These are phyloP conservation scores for Scheffersomyces quercinus DNA, from an alignment of 1,139 yeast genomes.

Conservation along the genomic window DNA sequence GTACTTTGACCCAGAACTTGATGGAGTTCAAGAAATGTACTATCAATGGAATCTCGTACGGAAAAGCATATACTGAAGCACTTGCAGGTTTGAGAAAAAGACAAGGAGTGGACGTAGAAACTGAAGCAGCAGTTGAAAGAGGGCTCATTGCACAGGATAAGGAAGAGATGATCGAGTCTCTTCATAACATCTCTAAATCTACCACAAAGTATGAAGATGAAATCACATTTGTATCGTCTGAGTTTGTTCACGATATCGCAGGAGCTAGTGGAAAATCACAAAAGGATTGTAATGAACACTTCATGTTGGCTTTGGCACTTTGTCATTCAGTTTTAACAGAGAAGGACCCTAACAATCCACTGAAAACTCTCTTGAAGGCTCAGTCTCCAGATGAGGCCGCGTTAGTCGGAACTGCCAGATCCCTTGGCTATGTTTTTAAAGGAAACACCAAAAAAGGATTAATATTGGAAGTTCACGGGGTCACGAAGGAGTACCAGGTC, in stretches of 20 bases:
- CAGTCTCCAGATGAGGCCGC: constrained; percentile 71
- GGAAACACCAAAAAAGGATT: constrained; percentile 50
- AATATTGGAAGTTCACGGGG: constrained; percentile 44
- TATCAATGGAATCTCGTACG: constrained; percentile 54
- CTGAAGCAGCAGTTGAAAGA: constrained; percentile 43
- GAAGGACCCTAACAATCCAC: constrained; percentile 38
- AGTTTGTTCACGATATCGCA: constrained; percentile 41
- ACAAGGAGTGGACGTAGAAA: constrained; percentile 54
- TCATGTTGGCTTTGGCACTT: constrained; percentile 53
- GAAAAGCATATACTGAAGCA: constrained; percentile 64
- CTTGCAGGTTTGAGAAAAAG: constrained; percentile 59
- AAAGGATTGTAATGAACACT: constrained; percentile 44
- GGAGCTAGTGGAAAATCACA: constrained; percentile 31
- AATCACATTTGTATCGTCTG: constrained; percentile 49
- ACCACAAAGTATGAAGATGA: constrained; percentile 37
- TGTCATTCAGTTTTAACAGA: constrained; percentile 65
- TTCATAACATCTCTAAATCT: constrained; percentile 15
- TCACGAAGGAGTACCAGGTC: constrained; percentile 45
- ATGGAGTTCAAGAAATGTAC: constrained; percentile 65
- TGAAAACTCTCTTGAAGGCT: constrained; percentile 46
- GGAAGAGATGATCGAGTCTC: constrained; percentile 34
- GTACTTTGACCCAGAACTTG: constrained; percentile 59
- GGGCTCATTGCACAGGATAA: constrained; percentile 39
- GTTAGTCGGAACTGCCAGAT: constrained; percentile 59
- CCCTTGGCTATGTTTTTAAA: constrained; percentile 52